phyloP scores from a whole-genome alignment of 371 early-diverging fungal genomes.

The Rhizopus microsporus region DNA sequence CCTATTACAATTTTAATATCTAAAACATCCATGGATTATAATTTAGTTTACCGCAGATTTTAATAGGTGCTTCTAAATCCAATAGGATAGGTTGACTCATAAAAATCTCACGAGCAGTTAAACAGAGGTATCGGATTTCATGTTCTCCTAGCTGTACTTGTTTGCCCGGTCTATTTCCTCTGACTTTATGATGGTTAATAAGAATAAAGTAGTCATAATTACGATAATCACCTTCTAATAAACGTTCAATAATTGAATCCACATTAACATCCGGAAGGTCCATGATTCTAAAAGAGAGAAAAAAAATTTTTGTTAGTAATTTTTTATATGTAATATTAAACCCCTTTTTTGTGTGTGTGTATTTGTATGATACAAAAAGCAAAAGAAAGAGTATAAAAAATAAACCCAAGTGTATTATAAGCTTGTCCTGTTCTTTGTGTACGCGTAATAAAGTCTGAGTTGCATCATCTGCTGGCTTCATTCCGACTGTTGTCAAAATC shows the following conservation, averaged over 20 bases:
- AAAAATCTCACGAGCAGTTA: constrained; percentile 84
- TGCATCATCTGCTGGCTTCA: no score
- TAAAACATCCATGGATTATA: not conserved
- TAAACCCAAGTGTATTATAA: no score
- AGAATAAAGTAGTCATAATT: not conserved
- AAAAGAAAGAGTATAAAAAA: no score
- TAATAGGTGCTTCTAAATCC: constrained; percentile 94
- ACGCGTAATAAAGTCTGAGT: no score
- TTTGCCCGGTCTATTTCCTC: constrained; percentile 91
- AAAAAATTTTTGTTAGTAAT: not conserved
- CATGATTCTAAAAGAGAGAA: not conserved
- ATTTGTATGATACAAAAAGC: no score
- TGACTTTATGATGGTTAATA: constrained; percentile 53
- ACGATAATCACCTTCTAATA: constrained; percentile 32
- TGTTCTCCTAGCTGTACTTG: constrained; percentile 75
- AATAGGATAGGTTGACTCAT: constrained; percentile 91
- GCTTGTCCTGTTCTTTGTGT: no score
- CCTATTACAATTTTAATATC: constrained; percentile 13
- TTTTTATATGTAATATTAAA: no score
- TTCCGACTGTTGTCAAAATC: no score
- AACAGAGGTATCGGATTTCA: constrained; percentile 88
- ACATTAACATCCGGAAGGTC: constrained; percentile 30
- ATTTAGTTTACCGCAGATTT: constrained; percentile 75
- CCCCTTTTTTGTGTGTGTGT: no score
- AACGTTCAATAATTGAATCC: constrained; percentile 40